Conservation (phyloP, 75 land plant species). For the Cryptomeria japonica region DNA sequence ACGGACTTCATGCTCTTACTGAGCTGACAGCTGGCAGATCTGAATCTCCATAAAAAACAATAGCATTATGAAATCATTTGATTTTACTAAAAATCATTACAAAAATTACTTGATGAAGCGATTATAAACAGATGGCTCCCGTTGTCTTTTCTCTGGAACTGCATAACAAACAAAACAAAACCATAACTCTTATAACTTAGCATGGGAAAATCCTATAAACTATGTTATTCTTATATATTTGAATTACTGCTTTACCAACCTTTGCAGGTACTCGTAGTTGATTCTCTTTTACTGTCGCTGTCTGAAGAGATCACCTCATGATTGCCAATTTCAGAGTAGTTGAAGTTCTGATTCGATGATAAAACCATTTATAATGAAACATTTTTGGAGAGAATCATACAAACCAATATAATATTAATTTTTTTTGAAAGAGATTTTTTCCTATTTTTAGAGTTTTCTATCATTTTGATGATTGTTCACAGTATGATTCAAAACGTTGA, state of each 20-base stretch:
- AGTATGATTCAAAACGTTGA: no score
- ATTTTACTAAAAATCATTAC: not conserved
- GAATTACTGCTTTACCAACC: not conserved
- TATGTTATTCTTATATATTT: not conserved
- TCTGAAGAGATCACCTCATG: not conserved
- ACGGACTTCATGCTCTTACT: no score
- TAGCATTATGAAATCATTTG: not conserved
- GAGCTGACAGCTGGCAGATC: no score
- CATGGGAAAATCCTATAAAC: not conserved
- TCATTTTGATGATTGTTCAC: no score
- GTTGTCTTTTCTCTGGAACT: conserved; percentile 65
- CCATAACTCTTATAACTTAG: not conserved
- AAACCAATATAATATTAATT: no score
- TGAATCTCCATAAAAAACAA: no score
- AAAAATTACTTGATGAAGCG: conserved; percentile 48
- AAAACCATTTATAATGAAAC: not conserved
- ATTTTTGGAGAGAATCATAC: not conserved
- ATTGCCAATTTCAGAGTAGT: not conserved
- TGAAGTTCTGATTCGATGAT: not conserved
- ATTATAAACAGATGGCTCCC: conserved; percentile 65
- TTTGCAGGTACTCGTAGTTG: not conserved
- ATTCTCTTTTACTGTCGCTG: not conserved
- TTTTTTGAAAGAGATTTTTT: no score
- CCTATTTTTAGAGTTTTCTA: no score
- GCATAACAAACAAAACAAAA: conserved; percentile 9